These are phyloP conservation scores for Penicillium verrucosum DNA, from an alignment of 2,329 filamentous ascomycete genomes.

Conservation along the genomic window DNA sequence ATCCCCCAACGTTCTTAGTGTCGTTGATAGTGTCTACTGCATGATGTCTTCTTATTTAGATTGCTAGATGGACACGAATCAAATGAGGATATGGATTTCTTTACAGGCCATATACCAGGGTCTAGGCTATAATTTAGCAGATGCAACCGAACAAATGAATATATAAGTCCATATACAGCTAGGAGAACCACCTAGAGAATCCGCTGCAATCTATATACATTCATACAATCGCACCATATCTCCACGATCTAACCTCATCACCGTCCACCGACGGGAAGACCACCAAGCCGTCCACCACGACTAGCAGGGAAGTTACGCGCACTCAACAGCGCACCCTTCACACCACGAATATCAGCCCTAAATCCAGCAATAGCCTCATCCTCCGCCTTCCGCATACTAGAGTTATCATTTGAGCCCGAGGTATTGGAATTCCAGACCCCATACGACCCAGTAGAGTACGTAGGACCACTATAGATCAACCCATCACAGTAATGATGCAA, in stretches of 20 bases:
- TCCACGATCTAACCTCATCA: conserved; percentile 1
- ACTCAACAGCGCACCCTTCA: conserved; percentile 63
- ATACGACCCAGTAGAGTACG: conserved; percentile 31
- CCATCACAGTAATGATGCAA: conserved; percentile 54
- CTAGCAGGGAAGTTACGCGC: conserved; percentile 57
- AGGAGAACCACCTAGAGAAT: neutral
- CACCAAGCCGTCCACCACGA: conserved; percentile 26
- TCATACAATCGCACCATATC: neutral
- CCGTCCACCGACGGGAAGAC: conserved; percentile 15
- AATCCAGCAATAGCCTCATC: conserved; percentile 58
- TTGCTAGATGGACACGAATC: conserved; percentile 12
- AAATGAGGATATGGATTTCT: conserved; percentile 1
- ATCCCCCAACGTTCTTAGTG: neutral
- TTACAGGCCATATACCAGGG: neutral
- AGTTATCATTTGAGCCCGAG: conserved; percentile 5
- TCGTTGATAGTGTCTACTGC: neutral
- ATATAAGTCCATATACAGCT: neutral
- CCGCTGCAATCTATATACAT: neutral
- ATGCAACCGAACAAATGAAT: neutral
- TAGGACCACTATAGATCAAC: conserved; percentile 39
- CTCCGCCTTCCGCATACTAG: conserved; percentile 42
- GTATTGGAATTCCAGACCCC: conserved; percentile 30
- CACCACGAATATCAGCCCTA: conserved; percentile 58
- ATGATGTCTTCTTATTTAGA: conserved; percentile 1
- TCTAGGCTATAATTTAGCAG: neutral